A percentile compares a stretch with the other conserved stretches of the same genome.
Evolutionary conservation across 495 filamentous ascomycete genomes (phyloP).

Genomic region (Hamigera avellanea): DNA sequence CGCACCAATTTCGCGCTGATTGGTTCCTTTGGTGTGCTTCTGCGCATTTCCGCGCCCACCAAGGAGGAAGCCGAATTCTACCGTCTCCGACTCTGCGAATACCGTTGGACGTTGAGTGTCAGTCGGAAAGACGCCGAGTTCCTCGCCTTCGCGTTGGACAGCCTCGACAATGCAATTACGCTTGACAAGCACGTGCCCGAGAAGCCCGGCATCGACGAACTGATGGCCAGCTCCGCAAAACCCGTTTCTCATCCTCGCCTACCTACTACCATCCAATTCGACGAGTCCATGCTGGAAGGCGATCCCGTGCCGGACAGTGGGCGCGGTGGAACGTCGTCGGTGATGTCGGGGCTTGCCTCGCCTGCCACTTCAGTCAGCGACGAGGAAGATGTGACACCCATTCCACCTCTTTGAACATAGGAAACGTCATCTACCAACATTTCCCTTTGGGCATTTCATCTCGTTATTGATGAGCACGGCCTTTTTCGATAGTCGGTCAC

Average conservation of each 20-base stretch:
- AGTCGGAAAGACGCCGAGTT: slow-evolving; percentile 71
- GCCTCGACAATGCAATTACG: slow-evolving; percentile 32
- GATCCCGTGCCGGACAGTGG: slow-evolving; percentile 4
- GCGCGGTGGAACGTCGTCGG: slow-evolving; percentile 16
- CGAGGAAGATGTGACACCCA: slow-evolving; percentile 10
- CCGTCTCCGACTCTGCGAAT: slow-evolving; percentile 70
- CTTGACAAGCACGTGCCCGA: slow-evolving; percentile 36
- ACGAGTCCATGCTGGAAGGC: slow-evolving; percentile 10
- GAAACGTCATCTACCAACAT: too few relatives aligned
- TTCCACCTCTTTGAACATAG: slow-evolving; percentile 8
- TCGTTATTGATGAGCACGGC: too few relatives aligned
- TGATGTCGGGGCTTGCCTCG: slow-evolving; percentile 20
- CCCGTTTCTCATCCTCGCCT: slow-evolving; percentile 7
- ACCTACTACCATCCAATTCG: slow-evolving; percentile 3
- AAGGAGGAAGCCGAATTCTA: slow-evolving; percentile 96
- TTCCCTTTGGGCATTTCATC: too few relatives aligned
- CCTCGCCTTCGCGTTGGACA: slow-evolving; percentile 38
- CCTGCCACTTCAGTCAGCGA: slow-evolving; percentile 21
- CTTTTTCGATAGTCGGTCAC: too few relatives aligned
- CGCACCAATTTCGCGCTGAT: slow-evolving; percentile 44
- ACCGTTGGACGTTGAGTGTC: slow-evolving; percentile 86
- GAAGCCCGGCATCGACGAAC: slow-evolving; percentile 37
- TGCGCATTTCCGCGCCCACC: slow-evolving; percentile 78
- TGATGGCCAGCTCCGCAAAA: slow-evolving; percentile 32
- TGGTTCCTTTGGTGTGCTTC: slow-evolving; percentile 48